A percentile compares a stretch with the other conserved stretches of the same genome.
Conservation (phyloP, 352 stramenopile species). For the Phytopythium sindhum region DNA sequence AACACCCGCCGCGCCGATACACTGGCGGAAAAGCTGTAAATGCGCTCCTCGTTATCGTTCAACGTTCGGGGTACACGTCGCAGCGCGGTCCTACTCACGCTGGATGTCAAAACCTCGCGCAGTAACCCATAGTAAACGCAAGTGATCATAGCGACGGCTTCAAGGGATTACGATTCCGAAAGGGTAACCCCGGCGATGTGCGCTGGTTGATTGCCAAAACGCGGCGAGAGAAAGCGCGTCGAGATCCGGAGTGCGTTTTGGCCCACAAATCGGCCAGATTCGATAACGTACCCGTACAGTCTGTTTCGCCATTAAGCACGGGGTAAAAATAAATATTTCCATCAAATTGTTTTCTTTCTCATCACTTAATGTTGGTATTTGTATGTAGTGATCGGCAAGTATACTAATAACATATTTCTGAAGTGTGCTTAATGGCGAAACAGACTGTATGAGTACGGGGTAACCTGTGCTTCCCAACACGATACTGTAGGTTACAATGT, state of each 20-base stretch:
- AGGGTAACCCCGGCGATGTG: background rate
- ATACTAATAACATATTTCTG: too few relatives aligned
- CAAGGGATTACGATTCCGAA: background rate
- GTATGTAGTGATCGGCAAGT: too few relatives aligned
- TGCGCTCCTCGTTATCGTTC: background rate
- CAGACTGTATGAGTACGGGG: too few relatives aligned
- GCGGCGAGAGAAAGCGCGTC: background rate
- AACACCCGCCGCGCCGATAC: background rate
- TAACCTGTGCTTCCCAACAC: too few relatives aligned
- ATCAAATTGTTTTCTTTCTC: too few relatives aligned
- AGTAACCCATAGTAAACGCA: slow-evolving; percentile 1
- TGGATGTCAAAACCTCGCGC: too few relatives aligned
- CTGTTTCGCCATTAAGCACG: too few relatives aligned
- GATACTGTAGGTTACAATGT: background rate
- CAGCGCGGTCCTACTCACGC: background rate
- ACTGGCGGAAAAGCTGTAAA: background rate
- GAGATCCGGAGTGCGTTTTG: background rate
- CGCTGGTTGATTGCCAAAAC: background rate
- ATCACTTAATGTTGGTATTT: too few relatives aligned
- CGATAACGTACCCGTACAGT: too few relatives aligned
- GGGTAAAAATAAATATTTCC: too few relatives aligned
- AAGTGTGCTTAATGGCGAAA: too few relatives aligned
- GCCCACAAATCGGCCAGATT: background rate
- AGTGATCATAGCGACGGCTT: background rate
- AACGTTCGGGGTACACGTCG: background rate